Evolutionary conservation across 2,329 filamentous ascomycete species (phyloP), one percentile per base, ranked within the genome.

Genomic region (Magnaporthales sp.): DNA sequence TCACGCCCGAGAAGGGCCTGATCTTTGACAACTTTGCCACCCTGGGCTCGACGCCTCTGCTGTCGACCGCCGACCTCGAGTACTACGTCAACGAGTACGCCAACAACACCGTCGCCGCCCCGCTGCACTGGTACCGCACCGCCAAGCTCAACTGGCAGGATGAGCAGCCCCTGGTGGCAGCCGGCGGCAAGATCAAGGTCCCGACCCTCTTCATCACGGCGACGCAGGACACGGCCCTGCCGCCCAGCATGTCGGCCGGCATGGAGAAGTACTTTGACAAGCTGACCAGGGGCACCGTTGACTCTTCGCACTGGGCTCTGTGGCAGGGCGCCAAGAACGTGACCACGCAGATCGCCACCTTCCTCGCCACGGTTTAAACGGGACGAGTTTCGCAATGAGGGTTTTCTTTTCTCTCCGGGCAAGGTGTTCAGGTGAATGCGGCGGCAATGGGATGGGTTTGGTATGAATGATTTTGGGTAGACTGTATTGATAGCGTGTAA

Each of bases 51-150:
- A 84, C 85, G 63, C 82, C 80, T 66, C 74, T 96, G 54, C 70
- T 96, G 69, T 83, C 80, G 67, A 81, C 85, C 56, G 86, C 90
- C 74, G 90, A 93, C 77, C 77, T 93, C 63, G 87, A 93, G 66
- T 90, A 87, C 77, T 97, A 97, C 76, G 86, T 86, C 24, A 78
- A 85, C 38, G 83, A 92, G 77, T 96, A 89, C 77, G 77, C 80
- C 29, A 83, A 84, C 54, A 61, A 10, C 29, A 61, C 58, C 22
- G 24, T 61, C 24, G 58, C 24, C 22, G 58, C 58, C 15, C 58
- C 58, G 3, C 22, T 61, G 24, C 58, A 61, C 58, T 61, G 58
- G 58, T 61, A 61, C 29, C 58, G 58, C 58, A 61, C 58, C 4
- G 58, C 58, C 2, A 19, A 61, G 58, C 24, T 26, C 58, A 61